phyloP scores from a whole-genome alignment of 2,329 filamentous ascomycete genomes.

The Verticillium longisporum region DNA sequence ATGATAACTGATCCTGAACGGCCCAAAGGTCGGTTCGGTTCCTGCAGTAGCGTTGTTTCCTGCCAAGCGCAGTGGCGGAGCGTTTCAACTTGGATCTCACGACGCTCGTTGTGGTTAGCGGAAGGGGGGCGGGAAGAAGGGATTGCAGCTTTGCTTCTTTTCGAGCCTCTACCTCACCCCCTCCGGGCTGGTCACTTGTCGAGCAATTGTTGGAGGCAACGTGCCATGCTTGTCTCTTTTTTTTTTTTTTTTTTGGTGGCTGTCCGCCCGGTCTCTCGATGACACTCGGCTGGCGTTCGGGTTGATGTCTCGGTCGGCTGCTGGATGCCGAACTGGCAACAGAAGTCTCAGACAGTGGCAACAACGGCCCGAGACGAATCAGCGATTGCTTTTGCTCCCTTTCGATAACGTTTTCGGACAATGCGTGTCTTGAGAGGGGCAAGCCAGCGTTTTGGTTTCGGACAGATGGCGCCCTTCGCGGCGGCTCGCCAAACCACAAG shows the following conservation, averaged over 20 bases:
- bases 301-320: background rate
- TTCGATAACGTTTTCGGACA: background rate
- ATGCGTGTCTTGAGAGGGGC: background rate
- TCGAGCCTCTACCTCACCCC: background rate
- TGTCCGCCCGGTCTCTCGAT: background rate
- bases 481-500: background rate
- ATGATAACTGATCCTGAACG: background rate
- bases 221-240: background rate
- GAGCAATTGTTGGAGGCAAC: background rate
- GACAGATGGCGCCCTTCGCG: background rate
- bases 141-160: background rate
- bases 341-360: background rate
- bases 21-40: slow-evolving; percentile 1
- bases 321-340: background rate
- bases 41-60: slow-evolving; percentile 10
- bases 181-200: background rate
- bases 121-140: background rate
- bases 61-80: slow-evolving; percentile 9
- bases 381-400: background rate
- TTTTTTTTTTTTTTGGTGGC: too few relatives aligned
- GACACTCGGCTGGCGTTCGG: background rate
- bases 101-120: background rate
- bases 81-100: slow-evolving; percentile 10
- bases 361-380: background rate
- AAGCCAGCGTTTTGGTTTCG: background rate